Evolutionary conservation across 148 eudicot species (phyloP).

Genomic region (Polygonum aviculare): DNA sequence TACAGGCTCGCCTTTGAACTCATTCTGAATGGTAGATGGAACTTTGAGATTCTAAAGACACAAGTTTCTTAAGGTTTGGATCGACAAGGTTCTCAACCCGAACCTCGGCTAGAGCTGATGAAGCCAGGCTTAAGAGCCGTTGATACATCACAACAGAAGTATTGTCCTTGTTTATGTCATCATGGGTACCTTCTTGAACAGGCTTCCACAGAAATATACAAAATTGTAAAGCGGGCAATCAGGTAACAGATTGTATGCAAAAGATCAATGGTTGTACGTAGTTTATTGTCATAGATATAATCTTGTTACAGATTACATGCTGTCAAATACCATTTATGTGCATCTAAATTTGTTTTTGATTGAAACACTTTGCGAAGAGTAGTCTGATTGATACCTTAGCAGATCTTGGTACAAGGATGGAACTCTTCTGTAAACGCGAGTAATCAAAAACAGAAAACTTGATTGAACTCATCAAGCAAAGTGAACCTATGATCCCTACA

Average conservation of each 20-base stretch:
- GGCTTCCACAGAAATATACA: conserved; percentile 19
- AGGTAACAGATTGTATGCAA: no score
- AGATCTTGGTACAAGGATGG: conserved; percentile 14
- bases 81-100: conserved; percentile 1
- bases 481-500: conserved; percentile 33
- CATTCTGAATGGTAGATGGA: conserved; percentile 32
- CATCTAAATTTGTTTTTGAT: no score
- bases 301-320: no score
- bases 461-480: conserved; percentile 66
- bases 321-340: no score
- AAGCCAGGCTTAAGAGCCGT: conserved; percentile 58
- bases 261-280: no score
- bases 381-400: conserved; percentile 22
- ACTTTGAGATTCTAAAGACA: conserved; percentile 5
- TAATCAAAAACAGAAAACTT: conserved; percentile 41
- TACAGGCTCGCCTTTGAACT: conserved; percentile 25
- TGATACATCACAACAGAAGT: conserved; percentile 50
- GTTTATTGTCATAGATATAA: no score
- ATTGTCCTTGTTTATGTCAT: conserved; percentile 14
- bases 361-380: neutral
- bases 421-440: conserved; percentile 15
- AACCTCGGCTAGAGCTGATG: conserved; percentile 62
- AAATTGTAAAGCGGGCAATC: neutral
- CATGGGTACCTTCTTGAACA: neutral
- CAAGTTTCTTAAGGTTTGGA: neutral